These are phyloP conservation scores for Pouteria glomerata DNA, from an alignment of 148 eudicot species.

Conservation along the genomic window DNA sequence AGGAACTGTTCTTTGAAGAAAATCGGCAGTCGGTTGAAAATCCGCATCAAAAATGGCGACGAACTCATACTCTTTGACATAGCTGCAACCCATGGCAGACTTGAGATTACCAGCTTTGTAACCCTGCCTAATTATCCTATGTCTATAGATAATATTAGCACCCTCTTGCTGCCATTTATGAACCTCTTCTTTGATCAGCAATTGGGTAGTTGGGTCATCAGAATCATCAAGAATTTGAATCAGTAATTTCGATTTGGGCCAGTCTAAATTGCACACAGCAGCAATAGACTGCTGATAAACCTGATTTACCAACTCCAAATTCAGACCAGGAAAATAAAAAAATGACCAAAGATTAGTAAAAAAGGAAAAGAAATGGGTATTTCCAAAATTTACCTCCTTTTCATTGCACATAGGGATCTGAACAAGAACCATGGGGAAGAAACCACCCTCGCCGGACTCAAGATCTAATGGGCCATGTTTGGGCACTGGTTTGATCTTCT, in stretches of 20 bases:
- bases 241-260: slow-evolving; percentile 77
- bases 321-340: neutral
- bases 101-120: slow-evolving; percentile 98
- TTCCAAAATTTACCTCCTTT: slow-evolving; percentile 54
- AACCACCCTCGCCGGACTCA: slow-evolving; percentile 69
- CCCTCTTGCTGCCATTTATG: slow-evolving; percentile 75
- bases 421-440: slow-evolving; percentile 92
- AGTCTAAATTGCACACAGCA: slow-evolving; percentile 87
- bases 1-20: slow-evolving; percentile 65
- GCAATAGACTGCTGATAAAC: slow-evolving; percentile 95
- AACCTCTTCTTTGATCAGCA: slow-evolving; percentile 83
- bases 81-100: slow-evolving; percentile 92
- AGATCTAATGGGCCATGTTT: slow-evolving; percentile 40
- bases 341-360: neutral
- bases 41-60: slow-evolving; percentile 97
- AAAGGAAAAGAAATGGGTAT: neutral
- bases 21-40: slow-evolving; percentile 82
- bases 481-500: slow-evolving; percentile 62
- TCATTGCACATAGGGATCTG: slow-evolving; percentile 99
- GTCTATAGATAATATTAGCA: slow-evolving; percentile 81
- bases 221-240: slow-evolving; percentile 93
- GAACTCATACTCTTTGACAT: slow-evolving; percentile 92
- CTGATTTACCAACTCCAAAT: slow-evolving; percentile 24
- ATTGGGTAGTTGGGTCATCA: slow-evolving; percentile 67
- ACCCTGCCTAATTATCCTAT: slow-evolving; percentile 76